A percentile compares a stretch with the other conserved stretches of the same genome.
These are phyloP conservation scores for Sporothrix brasiliensis DNA, from an alignment of 2,329 filamentous ascomycete species.

Conservation along the genomic window DNA sequence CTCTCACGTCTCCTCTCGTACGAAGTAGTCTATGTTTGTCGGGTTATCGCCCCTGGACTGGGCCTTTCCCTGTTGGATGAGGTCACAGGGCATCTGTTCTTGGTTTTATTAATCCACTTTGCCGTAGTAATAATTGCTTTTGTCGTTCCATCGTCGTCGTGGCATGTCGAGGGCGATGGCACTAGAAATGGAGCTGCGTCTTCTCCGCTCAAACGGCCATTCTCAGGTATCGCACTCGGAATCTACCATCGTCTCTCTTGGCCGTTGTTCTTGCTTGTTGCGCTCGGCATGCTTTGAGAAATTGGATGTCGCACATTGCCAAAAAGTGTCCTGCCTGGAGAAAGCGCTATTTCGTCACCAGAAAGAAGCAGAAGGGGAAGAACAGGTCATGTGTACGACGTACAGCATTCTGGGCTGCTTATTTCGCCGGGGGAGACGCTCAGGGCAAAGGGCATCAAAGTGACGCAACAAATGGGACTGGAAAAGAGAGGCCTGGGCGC, in stretches of 20 bases:
- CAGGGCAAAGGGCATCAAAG: too few species aligned
- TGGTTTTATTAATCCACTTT: neutral
- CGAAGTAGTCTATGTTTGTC: neutral
- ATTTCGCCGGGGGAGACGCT: too few species aligned
- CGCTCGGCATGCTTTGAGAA: neutral
- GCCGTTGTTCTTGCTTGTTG: constrained; percentile 1
- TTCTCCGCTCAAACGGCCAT: neutral
- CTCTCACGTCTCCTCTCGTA: neutral
- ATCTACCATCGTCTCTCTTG: neutral
- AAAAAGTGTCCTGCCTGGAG: neutral
- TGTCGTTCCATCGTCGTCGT: constrained; percentile 1
- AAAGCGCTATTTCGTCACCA: constrained; percentile 6
- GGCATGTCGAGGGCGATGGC: neutral
- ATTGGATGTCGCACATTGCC: neutral
- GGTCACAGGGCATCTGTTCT: neutral
- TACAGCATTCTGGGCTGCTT: neutral
- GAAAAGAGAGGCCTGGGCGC: neutral
- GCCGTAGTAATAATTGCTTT: neutral
- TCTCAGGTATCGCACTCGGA: neutral
- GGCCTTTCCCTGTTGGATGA: constrained; percentile 16
- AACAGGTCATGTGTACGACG: constrained; percentile 23
- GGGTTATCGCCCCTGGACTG: neutral
- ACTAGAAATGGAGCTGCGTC: neutral
- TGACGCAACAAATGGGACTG: too few species aligned
- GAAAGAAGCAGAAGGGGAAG: neutral